Conservation (phyloP, 164 flowering plant genomes). For the Akebia trifoliata region DNA sequence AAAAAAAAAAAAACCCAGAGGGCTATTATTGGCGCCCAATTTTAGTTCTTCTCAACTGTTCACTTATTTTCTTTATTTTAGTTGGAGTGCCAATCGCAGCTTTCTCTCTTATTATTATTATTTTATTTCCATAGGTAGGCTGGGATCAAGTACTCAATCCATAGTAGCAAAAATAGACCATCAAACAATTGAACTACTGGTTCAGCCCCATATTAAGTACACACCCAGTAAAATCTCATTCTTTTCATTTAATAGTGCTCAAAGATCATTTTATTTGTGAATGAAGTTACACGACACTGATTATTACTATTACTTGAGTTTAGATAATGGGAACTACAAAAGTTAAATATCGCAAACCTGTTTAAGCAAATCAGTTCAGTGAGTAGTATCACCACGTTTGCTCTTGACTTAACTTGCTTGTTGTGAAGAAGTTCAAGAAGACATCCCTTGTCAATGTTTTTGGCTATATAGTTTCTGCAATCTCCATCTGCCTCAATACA, state of each 20-base stretch:
- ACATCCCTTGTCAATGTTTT: conserved; percentile 30
- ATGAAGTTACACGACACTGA: background rate
- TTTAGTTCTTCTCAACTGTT: too few species aligned
- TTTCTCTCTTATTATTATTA: too few species aligned
- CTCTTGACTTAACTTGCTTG: conserved; percentile 36
- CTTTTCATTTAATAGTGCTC: too few species aligned
- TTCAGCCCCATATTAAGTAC: background rate
- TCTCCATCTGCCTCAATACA: conserved; percentile 54
- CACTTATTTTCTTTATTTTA: too few species aligned
- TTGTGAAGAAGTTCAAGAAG: conserved; percentile 52
- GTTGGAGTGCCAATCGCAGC: too few species aligned
- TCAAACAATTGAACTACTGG: background rate
- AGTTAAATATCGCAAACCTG: conserved; percentile 35
- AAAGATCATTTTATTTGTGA: too few species aligned
- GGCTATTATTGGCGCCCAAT: too few species aligned
- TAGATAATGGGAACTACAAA: background rate
- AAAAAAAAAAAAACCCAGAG: too few species aligned
- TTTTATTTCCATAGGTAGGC: background rate
- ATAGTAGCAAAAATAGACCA: background rate
- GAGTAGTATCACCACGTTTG: conserved; percentile 40
- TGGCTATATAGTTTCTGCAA: conserved; percentile 50
- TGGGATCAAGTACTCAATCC: background rate
- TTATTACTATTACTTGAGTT: background rate
- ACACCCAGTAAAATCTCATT: too few species aligned
- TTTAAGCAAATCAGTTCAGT: conserved; percentile 52